Conservation (phyloP, 2,329 filamentous ascomycete genomes). For the Cercospora sp. region DNA sequence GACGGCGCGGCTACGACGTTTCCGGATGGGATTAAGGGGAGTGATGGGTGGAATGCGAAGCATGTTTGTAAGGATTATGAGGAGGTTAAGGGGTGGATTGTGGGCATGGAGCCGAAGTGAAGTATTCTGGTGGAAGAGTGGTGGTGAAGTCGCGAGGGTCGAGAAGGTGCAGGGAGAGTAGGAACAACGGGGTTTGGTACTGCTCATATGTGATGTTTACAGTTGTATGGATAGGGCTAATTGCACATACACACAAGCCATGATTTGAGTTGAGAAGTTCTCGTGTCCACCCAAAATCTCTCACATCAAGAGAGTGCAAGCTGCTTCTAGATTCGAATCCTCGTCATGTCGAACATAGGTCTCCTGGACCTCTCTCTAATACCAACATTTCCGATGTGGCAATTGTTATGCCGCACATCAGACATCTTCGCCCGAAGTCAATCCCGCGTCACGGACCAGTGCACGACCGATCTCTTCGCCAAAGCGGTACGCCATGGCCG, state of each 20-base stretch:
- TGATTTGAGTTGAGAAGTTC: neutral
- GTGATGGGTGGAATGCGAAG: slow-evolving; percentile 18
- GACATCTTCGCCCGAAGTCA: neutral
- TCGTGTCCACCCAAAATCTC: neutral
- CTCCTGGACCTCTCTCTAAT: neutral
- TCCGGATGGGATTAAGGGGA: slow-evolving; percentile 16
- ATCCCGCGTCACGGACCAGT: neutral
- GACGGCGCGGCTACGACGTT: slow-evolving; percentile 19
- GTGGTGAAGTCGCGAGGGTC: too few relatives aligned
- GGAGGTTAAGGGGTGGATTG: slow-evolving; percentile 17
- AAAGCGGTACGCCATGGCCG: neutral
- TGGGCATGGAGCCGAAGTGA: slow-evolving; percentile 2
- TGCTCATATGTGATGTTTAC: neutral
- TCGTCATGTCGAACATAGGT: neutral
- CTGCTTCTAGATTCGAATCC: neutral
- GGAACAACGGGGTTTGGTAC: neutral
- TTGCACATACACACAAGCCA: neutral
- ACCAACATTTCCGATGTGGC: neutral
- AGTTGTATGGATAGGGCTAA: neutral
- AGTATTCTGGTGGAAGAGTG: too few relatives aligned
- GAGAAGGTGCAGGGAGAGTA: too few relatives aligned
- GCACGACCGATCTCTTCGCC: neutral
- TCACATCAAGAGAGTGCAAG: neutral
- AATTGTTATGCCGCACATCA: neutral
- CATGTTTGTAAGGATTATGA: slow-evolving; percentile 19